These are phyloP conservation scores for Lasiosphaeriaceae sp. DNA, from an alignment of 495 filamentous ascomycete genomes.

Conservation along the genomic window DNA sequence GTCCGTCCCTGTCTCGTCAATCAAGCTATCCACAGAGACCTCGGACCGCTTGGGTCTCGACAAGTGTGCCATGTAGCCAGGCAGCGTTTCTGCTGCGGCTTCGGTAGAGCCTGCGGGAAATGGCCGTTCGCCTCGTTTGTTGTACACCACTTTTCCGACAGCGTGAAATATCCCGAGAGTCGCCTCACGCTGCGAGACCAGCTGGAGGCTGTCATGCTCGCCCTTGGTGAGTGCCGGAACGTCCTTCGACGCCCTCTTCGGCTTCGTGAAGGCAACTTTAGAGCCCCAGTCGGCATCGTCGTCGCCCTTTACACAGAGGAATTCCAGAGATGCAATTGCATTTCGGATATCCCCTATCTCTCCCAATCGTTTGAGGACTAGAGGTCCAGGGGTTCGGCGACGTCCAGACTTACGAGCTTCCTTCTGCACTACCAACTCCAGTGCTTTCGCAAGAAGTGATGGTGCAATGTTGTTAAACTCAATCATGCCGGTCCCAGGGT, in stretches of 20 bases:
- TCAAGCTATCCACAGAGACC: conserved; percentile 67
- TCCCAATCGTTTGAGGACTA: conserved; percentile 68
- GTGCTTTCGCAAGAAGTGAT: conserved; percentile 77
- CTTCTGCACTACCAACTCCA: conserved; percentile 74
- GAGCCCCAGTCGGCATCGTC: conserved; percentile 62
- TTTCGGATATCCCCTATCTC: conserved; percentile 89
- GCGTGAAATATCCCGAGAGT: conserved; percentile 93
- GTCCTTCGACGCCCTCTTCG: conserved; percentile 54
- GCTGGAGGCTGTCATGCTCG: conserved; percentile 66
- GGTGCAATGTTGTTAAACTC: conserved; percentile 91
- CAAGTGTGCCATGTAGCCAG: conserved; percentile 58
- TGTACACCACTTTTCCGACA: conserved; percentile 91
- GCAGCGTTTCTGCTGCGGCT: conserved; percentile 45
- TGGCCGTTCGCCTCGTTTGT: conserved; percentile 63
- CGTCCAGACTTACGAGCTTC: conserved; percentile 69
- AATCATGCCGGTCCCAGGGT: conserved; percentile 70
- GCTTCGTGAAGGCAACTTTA: conserved; percentile 57
- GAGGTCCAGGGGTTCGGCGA: conserved; percentile 61
- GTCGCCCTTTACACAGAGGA: conserved; percentile 76
- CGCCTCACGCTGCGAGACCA: conserved; percentile 79
- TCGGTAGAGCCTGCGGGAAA: conserved; percentile 23
- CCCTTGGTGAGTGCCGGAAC: conserved; percentile 59
- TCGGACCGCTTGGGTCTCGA: conserved; percentile 63
- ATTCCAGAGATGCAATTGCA: conserved; percentile 84
- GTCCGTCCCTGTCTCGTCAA: conserved; percentile 88